Base-by-base conservation (phyloP, 371 early-diverging fungal species). In the Encephalitozoon intestinalis region DNA sequence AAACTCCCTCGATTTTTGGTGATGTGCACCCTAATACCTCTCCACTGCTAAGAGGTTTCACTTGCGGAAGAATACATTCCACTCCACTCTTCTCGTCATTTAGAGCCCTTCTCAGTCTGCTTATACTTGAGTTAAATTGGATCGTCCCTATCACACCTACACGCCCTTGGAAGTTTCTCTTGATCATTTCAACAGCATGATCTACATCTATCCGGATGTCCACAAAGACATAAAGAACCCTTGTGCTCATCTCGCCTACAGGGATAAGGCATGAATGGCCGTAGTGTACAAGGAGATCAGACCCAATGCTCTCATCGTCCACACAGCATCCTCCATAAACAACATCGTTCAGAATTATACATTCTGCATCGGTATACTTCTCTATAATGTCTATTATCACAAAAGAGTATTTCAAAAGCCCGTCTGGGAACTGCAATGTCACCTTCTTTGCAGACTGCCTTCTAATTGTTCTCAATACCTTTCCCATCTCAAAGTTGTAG, bases 321-420 rank as follows among this genome's bases (percentile, higher is more conserved):
- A 99, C 88, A 84, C 99, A 99, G 83, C 99, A 99, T 12, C 97
- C 99, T 30, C 99, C 99, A 82, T 99, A 99, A 0, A 97, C 97
- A 2, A 99, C 99, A 86, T 99, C 97, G 21, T 93, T 94, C 91
- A 98, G 93, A 46, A 97, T 90, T 23, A 94, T 86, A 5, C 92
- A 94, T 3, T 91, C 92, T 15, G 88, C 86, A 79, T 89, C 89
- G 73, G 92, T 82, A 64, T 82, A 63, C 6, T 26, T 46, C 73
- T 79, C 67, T 85, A 92, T 90, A 71, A 93, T 91, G 81, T 95
- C 95, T 3, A 92, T 87, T 53, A 97, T 92, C 23, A 90, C 84
- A 52, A 91, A 90, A 7, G 96, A 90, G 86, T 92, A 96, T 86
- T 94, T 91, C 75, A 95, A 84, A 28, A 99, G 85, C 0, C 99